Evolutionary conservation across 257 asterid species (phyloP), one percentile per base, ranked within the genome.

Genomic region (Hygrophila difformis): DNA sequence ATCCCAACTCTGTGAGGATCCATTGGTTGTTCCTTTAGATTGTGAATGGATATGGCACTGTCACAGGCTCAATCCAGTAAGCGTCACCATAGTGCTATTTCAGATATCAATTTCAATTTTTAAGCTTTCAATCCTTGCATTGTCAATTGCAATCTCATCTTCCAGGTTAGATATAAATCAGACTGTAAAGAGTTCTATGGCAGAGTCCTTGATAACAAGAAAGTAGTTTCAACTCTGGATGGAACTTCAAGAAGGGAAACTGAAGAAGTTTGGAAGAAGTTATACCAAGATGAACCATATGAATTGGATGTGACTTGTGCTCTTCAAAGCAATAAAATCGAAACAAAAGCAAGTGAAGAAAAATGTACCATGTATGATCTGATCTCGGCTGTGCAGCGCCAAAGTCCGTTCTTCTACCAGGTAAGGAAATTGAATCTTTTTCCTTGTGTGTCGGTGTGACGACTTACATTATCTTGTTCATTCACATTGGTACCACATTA

Each of bases 41-140:
- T 86, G 94, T 47, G 99, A 91, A 72, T 91, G 96, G 96, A 49
- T 91, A 66, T 91, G 99, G 99, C 99, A 91, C 63, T 82, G 93
- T 60, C 99, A 91, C 76, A 81, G 96, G 53, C 94, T 91, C 53
- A 91, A 82, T 62, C 99, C 99, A 34, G 99, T 91, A 82, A 18
- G 79, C 37, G 6, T 18, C 49, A 45, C 12, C 23, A 26, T 8
- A 16, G 12, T 33, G 3, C 7, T 24, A 2, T 33, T 33, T 4
- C 33, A 15, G n/a, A 20, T 9, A 14, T 44, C 5, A 1, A 15
- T 44, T 38, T 15, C 37, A 61, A 7, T 28, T 35, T 62, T 39
- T 24, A 57, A 22, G 12, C 42, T 52, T 33, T 56, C 36, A 44
- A 22, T 1, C 12, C 16, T 19, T 53, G 51, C 40, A 47, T 18